Conservation (phyloP, 805 yeast genomes). For the Yarrowia sp. region DNA sequence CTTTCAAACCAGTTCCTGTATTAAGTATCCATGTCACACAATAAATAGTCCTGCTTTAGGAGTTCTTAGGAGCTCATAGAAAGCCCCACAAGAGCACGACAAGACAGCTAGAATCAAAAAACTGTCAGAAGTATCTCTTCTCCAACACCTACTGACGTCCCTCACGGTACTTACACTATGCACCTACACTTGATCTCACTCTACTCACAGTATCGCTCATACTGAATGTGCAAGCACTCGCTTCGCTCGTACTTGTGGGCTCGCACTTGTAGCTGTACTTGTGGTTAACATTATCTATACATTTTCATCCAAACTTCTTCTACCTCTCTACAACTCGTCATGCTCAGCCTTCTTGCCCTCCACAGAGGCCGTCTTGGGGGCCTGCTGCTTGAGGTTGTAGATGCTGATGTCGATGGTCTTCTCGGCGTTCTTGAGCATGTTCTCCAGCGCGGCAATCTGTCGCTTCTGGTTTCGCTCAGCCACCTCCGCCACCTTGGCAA, state of each 20-base stretch:
- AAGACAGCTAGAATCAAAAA: too few relatives aligned
- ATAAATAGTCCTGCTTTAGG: too few relatives aligned
- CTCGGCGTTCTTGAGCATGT: constrained; percentile 38
- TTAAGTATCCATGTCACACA: too few relatives aligned
- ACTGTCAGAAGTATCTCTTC: too few relatives aligned
- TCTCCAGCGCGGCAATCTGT: constrained; percentile 30
- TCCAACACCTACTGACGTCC: too few relatives aligned
- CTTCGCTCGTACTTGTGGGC: neutral
- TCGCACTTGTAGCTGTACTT: neutral
- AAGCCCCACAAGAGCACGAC: too few relatives aligned
- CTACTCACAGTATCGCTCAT: too few relatives aligned
- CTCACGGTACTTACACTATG: too few relatives aligned
- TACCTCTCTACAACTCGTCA: constrained; percentile 28
- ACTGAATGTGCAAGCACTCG: neutral
- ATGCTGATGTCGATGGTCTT: constrained; percentile 33
- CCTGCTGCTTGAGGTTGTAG: constrained; percentile 21
- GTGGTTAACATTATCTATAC: neutral
- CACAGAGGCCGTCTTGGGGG: constrained; percentile 30
- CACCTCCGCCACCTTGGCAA: constrained; percentile 12
- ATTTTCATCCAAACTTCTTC: neutral
- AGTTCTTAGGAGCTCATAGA: too few relatives aligned
- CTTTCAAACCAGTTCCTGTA: too few relatives aligned
- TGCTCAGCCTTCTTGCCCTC: constrained; percentile 21
- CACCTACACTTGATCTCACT: too few relatives aligned
- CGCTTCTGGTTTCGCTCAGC: constrained; percentile 39